Percentiles rank a stretch among this genome's conserved stretches.
These are phyloP conservation scores for Fusarium clavum DNA, from an alignment of 2,329 filamentous ascomycete species.

Conservation along the genomic window DNA sequence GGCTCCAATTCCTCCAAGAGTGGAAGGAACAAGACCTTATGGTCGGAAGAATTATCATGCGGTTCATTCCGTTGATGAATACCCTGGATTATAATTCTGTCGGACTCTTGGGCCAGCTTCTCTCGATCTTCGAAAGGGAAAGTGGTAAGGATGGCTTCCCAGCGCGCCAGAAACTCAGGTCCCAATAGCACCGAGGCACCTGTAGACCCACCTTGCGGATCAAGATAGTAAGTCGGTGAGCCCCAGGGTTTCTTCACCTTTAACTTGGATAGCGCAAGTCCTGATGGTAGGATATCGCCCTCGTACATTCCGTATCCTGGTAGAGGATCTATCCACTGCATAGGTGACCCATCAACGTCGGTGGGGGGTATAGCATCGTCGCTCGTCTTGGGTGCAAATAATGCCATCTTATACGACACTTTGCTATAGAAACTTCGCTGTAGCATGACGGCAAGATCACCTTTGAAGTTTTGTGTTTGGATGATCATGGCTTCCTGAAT, in stretches of 20 bases:
- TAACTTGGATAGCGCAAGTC: not conserved
- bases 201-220: fast-evolving
- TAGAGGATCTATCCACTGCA: not conserved
- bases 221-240: fast-evolving
- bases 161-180: not conserved
- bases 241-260: fast-evolving
- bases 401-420: not conserved
- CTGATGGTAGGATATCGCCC: not conserved
- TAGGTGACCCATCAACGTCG: not conserved
- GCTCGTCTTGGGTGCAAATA: not conserved
- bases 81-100: fast-evolving
- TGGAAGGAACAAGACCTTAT: not conserved
- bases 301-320: fast-evolving
- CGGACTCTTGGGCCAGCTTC: not conserved
- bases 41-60: fast-evolving
- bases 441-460: not conserved
- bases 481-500: not conserved
- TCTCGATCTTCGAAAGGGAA: not conserved
- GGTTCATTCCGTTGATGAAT: fast-evolving
- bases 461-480: fast-evolving
- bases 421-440: not conserved
- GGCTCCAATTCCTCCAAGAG: not conserved
- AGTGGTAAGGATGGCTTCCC: not conserved
- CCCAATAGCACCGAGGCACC: fast-evolving
- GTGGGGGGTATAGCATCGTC: fast-evolving